These are phyloP conservation scores for Leishmania braziliensis DNA, from an alignment of 208 protist species.

Conservation along the genomic window DNA sequence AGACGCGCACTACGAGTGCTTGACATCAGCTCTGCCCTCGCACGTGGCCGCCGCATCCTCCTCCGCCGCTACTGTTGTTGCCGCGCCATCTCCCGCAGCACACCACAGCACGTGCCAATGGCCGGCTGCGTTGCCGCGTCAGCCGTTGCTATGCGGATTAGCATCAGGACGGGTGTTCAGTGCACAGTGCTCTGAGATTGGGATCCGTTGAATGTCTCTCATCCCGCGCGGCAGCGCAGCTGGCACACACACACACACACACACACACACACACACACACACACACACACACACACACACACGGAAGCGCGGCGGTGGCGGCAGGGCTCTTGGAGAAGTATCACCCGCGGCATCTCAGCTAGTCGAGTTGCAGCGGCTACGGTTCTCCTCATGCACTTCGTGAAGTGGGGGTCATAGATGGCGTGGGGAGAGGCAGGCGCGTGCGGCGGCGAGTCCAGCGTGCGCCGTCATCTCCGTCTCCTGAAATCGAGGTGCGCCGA, in stretches of 20 bases:
- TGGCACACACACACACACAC: no score
- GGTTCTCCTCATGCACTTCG: conserved; percentile 8
- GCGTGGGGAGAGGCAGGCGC: not conserved
- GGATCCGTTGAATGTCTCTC: conserved; percentile 39
- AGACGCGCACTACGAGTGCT: conserved; percentile 1
- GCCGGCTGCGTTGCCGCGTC: conserved; percentile 7
- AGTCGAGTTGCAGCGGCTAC: conserved; percentile 9
- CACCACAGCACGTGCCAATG: not conserved
- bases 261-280: no score
- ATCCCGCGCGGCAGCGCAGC: conserved; percentile 17
- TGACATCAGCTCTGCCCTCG: not conserved
- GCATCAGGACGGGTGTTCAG: conserved; percentile 34
- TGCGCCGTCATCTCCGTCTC: conserved; percentile 11
- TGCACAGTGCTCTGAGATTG: conserved; percentile 38
- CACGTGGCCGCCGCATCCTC: not conserved
- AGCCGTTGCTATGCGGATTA: conserved; percentile 26
- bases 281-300: conserved; percentile 8
- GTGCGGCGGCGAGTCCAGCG: not conserved
- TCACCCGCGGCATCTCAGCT: conserved; percentile 8
- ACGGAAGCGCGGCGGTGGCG: not conserved
- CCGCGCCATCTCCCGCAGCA: not conserved
- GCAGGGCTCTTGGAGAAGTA: conserved; percentile 13
- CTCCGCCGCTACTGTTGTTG: no score
- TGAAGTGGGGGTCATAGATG: not conserved
- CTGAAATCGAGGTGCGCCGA: conserved; percentile 26